Percentiles rank a stretch among this genome's conserved stretches.
These are phyloP conservation scores for Thielaviopsis punctulata DNA, from an alignment of 2,329 filamentous ascomycete genomes.

Conservation along the genomic window DNA sequence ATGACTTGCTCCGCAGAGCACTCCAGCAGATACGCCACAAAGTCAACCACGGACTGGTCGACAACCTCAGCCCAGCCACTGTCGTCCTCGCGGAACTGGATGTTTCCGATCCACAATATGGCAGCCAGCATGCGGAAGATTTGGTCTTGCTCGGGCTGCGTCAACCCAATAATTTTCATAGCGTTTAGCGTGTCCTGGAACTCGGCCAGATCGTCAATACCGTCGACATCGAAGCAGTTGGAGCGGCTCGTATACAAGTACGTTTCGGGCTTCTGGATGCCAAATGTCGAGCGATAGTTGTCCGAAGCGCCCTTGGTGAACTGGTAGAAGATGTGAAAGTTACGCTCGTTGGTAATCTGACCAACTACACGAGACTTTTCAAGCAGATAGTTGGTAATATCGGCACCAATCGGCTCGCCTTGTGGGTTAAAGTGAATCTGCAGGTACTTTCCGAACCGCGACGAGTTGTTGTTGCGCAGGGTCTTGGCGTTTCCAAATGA, in stretches of 20 bases:
- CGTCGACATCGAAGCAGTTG: slow-evolving; percentile 85
- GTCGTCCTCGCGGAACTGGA: slow-evolving; percentile 80
- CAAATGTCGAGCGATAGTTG: slow-evolving; percentile 72
- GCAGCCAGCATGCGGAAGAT: slow-evolving; percentile 91
- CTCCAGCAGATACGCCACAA: slow-evolving; percentile 84
- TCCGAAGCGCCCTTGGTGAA: slow-evolving; percentile 90
- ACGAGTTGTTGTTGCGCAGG: slow-evolving; percentile 95
- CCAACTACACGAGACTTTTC: slow-evolving; percentile 92
- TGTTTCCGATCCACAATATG: slow-evolving; percentile 87
- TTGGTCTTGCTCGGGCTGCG: slow-evolving; percentile 77
- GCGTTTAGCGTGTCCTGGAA: slow-evolving; percentile 82
- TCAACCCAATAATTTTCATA: slow-evolving; percentile 85
- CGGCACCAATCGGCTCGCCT: slow-evolving; percentile 85
- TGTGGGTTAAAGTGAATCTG: slow-evolving; percentile 89
- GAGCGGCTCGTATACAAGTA: slow-evolving; percentile 89
- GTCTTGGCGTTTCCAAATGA: slow-evolving; percentile 99
- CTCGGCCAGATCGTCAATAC: slow-evolving; percentile 81
- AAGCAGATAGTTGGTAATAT: slow-evolving; percentile 94
- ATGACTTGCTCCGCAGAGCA: slow-evolving; percentile 66
- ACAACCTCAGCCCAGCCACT: slow-evolving; percentile 71
- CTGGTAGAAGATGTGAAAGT: slow-evolving; percentile 99
- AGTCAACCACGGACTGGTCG: slow-evolving; percentile 85
- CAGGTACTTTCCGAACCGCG: slow-evolving; percentile 93
- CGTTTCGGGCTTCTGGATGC: slow-evolving; percentile 77
- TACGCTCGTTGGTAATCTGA: slow-evolving; percentile 87